Evolutionary conservation across 2,329 filamentous ascomycete species (phyloP).

Genomic region (Dothistroma septosporum): DNA sequence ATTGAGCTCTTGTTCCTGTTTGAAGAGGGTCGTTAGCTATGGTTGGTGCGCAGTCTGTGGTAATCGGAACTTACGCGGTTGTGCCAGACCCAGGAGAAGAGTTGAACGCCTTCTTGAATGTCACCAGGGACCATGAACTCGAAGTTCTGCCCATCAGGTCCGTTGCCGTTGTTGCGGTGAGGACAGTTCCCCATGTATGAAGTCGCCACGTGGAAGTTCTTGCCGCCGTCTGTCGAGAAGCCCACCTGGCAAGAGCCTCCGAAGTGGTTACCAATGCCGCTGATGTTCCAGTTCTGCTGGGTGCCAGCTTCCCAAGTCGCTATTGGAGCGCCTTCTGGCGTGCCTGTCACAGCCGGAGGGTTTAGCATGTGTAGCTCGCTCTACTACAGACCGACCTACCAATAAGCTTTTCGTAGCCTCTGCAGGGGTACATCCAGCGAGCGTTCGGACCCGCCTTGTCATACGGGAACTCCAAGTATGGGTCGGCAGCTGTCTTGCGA

Average conservation of each 20-base stretch:
- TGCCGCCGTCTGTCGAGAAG: slow-evolving; percentile 40
- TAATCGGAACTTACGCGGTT: slow-evolving; percentile 35
- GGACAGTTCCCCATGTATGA: slow-evolving; percentile 49
- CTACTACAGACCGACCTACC: slow-evolving; percentile 9
- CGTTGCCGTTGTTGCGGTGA: slow-evolving; percentile 37
- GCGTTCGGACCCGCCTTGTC: slow-evolving; percentile 42
- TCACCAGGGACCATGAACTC: slow-evolving; percentile 44
- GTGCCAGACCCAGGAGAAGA: slow-evolving; percentile 49
- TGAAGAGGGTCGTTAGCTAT: not conserved
- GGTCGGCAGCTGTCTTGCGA: slow-evolving; percentile 35
- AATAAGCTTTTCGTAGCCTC: slow-evolving; percentile 44
- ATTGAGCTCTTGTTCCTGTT: slow-evolving; percentile 42
- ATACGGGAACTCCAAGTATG: slow-evolving; percentile 43
- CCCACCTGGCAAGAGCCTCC: slow-evolving; percentile 48
- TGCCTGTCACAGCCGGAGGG: slow-evolving; percentile 23
- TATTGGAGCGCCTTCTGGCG: slow-evolving; percentile 40
- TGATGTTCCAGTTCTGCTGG: slow-evolving; percentile 40
- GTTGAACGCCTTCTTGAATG: slow-evolving; percentile 38
- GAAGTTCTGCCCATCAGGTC: slow-evolving; percentile 42
- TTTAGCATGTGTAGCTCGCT: not conserved
- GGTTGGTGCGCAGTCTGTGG: not conserved
- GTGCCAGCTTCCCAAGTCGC: slow-evolving; percentile 44
- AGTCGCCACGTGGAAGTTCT: slow-evolving; percentile 44
- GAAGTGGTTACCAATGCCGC: slow-evolving; percentile 41
- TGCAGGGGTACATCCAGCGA: slow-evolving; percentile 37